phyloP scores from a whole-genome alignment of 2,329 filamentous ascomycete species.

The Pestalotiopsis sp. region DNA sequence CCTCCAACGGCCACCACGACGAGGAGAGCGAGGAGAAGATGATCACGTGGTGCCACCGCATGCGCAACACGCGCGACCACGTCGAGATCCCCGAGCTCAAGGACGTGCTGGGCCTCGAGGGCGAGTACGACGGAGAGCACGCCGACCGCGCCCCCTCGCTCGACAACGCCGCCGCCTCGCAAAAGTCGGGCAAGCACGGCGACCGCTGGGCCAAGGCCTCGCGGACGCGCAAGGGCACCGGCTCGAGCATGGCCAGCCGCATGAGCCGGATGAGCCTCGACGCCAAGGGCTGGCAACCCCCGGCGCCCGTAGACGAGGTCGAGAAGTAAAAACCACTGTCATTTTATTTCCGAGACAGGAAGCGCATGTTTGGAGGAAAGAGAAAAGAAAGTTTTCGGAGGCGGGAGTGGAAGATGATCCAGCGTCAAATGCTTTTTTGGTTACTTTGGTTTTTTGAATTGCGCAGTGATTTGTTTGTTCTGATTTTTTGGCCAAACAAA shows the following conservation, averaged over 20 bases:
- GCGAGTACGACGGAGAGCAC: conserved; percentile 31
- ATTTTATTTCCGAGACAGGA: background rate
- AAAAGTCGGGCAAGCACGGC: conserved; percentile 30
- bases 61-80: conserved; percentile 79
- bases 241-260: conserved; percentile 51
- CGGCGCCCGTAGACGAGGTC: background rate
- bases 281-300: conserved; percentile 20
- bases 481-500: background rate
- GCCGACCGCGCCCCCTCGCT: background rate
- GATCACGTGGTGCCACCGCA: conserved; percentile 80
- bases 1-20: conserved; percentile 28
- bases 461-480: background rate
- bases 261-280: conserved; percentile 47
- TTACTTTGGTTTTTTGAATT: background rate
- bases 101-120: conserved; percentile 62
- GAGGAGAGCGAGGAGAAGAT: conserved; percentile 53
- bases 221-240: conserved; percentile 54
- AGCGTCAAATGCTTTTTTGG: background rate
- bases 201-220: conserved; percentile 52
- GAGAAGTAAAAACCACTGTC: background rate
- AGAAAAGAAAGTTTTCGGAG: background rate
- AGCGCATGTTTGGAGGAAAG: background rate
- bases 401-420: background rate
- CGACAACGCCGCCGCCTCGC: conserved; percentile 27
- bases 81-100: conserved; percentile 70